A percentile compares a stretch with the other conserved stretches of the same genome.
Evolutionary conservation across 495 filamentous ascomycete species (phyloP).

Genomic region (Pseudotulostoma volvatum): DNA sequence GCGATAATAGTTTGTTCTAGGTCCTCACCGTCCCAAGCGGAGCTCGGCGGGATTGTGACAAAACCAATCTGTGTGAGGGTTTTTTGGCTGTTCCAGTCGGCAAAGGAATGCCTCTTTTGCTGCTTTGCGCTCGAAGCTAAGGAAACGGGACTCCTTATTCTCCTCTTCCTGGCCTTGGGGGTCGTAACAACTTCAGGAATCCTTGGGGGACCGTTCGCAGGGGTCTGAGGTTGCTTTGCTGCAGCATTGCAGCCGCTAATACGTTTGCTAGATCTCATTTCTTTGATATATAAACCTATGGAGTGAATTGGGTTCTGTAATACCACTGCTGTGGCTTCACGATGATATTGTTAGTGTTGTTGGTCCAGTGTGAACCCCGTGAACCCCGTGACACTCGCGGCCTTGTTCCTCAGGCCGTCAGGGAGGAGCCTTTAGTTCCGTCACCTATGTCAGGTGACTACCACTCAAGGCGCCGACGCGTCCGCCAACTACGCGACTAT

Average conservation of each 20-base stretch:
- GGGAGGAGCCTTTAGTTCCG: too few species aligned
- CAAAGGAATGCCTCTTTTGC: conserved; percentile 10
- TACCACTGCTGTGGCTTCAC: too few species aligned
- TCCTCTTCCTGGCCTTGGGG: conserved; percentile 6
- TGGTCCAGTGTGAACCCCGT: too few species aligned
- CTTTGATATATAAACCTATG: too few species aligned
- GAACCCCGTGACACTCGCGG: too few species aligned
- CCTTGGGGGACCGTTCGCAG: background rate
- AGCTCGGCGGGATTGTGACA: conserved; percentile 3
- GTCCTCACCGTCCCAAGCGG: background rate
- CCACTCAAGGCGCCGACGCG: conserved; percentile 67
- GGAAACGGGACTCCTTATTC: conserved; percentile 10
- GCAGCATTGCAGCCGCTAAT: too few species aligned
- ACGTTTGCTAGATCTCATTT: too few species aligned
- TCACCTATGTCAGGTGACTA: too few species aligned
- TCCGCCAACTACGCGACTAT: conserved; percentile 87
- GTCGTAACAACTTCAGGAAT: background rate
- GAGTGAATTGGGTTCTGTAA: too few species aligned
- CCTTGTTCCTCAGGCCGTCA: too few species aligned
- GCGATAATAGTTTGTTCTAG: conserved; percentile 4
- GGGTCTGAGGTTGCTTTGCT: background rate
- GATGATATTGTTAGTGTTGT: too few species aligned
- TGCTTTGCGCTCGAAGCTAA: conserved; percentile 10
- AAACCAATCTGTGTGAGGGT: conserved; percentile 31
- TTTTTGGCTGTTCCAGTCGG: conserved; percentile 14